Percentiles rank a stretch among this genome's conserved stretches.
Evolutionary conservation across 2,329 filamentous ascomycete species (phyloP).

Genomic region (Juglanconis juglandina): DNA sequence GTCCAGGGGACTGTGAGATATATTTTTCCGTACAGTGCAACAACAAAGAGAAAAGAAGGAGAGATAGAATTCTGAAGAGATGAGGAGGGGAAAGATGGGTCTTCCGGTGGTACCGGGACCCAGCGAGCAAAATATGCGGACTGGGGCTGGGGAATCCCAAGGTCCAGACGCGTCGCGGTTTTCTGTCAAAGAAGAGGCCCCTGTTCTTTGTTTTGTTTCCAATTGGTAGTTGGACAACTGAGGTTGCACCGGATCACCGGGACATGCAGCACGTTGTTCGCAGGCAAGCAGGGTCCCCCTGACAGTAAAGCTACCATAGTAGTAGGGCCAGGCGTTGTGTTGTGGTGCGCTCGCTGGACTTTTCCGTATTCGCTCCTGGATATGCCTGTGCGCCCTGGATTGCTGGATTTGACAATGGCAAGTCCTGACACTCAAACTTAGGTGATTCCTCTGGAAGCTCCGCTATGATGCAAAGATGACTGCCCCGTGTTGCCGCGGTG

Average conservation of each 20-base stretch:
- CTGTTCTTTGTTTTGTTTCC: not conserved
- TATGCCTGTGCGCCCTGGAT: not conserved
- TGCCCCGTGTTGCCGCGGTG: too few species aligned
- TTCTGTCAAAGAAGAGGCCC: not conserved
- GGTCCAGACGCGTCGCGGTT: not conserved
- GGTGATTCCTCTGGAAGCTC: too few species aligned
- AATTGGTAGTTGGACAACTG: not conserved
- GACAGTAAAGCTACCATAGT: not conserved
- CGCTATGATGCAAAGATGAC: too few species aligned
- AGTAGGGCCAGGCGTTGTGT: not conserved
- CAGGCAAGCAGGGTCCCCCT: not conserved
- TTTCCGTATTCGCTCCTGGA: not conserved
- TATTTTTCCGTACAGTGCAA: not conserved
- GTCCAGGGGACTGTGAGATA: not conserved
- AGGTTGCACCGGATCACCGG: not conserved
- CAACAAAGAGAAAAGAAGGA: conserved; percentile 5
- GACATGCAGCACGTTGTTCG: not conserved
- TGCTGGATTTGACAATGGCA: not conserved
- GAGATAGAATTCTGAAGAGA: conserved; percentile 7
- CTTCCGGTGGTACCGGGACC: not conserved
- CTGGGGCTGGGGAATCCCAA: not conserved
- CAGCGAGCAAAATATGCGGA: not conserved
- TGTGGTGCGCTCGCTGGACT: not conserved
- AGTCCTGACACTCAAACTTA: too few species aligned
- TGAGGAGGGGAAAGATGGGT: conserved; percentile 5